Conservation (phyloP, 768 basidiomycete genomes). For the Panus rudis region DNA sequence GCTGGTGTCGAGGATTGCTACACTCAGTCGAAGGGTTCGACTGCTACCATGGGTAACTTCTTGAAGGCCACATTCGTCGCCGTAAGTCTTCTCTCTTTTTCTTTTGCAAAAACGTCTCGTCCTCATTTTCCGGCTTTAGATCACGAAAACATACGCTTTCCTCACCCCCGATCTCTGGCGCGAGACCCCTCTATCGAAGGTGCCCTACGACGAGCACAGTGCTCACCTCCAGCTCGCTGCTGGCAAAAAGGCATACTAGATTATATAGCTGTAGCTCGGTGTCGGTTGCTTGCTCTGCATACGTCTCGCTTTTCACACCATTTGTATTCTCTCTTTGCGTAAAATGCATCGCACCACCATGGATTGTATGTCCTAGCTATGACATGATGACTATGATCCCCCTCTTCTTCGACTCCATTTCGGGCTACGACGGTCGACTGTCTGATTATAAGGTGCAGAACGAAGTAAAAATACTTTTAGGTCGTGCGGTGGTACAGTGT, state of each 20-base stretch:
- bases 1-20: conserved; percentile 98
- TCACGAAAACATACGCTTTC: conserved; percentile 98
- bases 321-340: no score
- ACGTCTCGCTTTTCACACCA: no score
- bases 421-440: no score
- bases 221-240: conserved; percentile 81
- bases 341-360: no score
- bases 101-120: neutral
- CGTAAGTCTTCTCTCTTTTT: conserved; percentile 37
- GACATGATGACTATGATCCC: no score
- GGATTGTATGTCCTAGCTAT: no score
- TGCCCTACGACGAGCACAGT: conserved; percentile 94
- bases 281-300: no score
- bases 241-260: conserved; percentile 67
- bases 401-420: no score
- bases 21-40: conserved; percentile 97
- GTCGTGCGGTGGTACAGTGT: no score
- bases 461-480: no score
- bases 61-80: conserved; percentile 95
- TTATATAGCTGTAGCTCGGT: no score
- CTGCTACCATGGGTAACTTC: conserved; percentile 98
- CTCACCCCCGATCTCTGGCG: conserved; percentile 98
- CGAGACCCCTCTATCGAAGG: conserved; percentile 83
- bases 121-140: conserved; percentile 36
- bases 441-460: no score